Evolutionary conservation across 768 basidiomycete species (phyloP), one percentile per base, ranked within the genome.

Genomic region (Suillus plorans): DNA sequence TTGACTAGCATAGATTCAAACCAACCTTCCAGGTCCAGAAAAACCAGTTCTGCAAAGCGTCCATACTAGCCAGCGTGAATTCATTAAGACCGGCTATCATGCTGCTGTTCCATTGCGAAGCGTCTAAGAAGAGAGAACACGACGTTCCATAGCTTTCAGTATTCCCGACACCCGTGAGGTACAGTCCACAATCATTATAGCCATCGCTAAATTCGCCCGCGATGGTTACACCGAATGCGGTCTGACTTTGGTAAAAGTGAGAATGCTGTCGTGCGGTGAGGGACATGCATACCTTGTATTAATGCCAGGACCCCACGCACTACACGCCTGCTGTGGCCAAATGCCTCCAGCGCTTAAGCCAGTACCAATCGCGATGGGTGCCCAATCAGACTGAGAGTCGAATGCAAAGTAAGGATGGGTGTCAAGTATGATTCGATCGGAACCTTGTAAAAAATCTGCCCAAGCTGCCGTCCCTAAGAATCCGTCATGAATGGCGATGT

Each of bases 11-110:
- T 22, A 66, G 70, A 42, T 10, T 25, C 14, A 25, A 16, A 66
- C 66, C n/a, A 52, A 83, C 83, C 82, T 89, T 90, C 91, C 90
- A 91, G 9, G 88, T 90, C 90, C 90, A 92, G 81, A 84, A 91
- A 78, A 88, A 91, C 80, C 81, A 89, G 71, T 89, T 82, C 68
- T 84, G 81, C 66, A 88, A 77, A 2, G 87, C 85, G 65, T 90
- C 89, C 89, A 90, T 90, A 64, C 81, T 80, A 25, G 85, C 81
- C 69, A 83, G 74, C 7, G 82, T 79, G 67, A 87, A 85, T 67
- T 80, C 73, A 74, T 75, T 77, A 28, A 89, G 70, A 14, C 86
- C 86, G 8, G 75, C 74, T 75, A 86, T 89, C 71, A 79, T 79
- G 20, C 81, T 76, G 59, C 77, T 75, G 63, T 80, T 80, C 85